phyloP scores from a whole-genome alignment of 331 rosid genomes.

The Saraca asoca region DNA sequence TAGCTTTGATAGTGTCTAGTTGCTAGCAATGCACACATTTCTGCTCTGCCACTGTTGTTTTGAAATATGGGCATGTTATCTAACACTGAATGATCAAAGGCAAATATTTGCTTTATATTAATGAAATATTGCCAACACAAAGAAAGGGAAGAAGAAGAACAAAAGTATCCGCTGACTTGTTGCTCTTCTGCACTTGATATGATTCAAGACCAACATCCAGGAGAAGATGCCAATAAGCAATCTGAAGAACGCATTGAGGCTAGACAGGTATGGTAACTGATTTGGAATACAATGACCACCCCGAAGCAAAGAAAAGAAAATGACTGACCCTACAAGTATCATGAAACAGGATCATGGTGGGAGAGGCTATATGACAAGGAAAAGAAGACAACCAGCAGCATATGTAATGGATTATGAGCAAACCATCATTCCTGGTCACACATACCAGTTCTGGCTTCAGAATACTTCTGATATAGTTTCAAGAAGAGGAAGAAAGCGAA shows the following conservation, averaged over 20 bases:
- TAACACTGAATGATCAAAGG: no score
- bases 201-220: constrained; percentile 46
- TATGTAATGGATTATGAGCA: constrained; percentile 68
- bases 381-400: constrained; percentile 41
- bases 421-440: constrained; percentile 63
- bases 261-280: constrained; percentile 47
- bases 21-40: constrained; percentile 10
- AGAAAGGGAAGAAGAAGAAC: background rate
- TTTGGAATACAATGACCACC: constrained; percentile 4
- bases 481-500: constrained; percentile 59
- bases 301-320: constrained; percentile 15
- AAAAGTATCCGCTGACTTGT: constrained; percentile 30
- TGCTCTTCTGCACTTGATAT: constrained; percentile 45
- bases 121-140: constrained; percentile 6
- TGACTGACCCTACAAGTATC: constrained; percentile 26
- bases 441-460: constrained; percentile 80
- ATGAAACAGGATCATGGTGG: constrained; percentile 49
- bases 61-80: no score
- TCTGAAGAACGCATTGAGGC: constrained; percentile 39
- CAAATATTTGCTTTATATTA: background rate
- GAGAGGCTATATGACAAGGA: constrained; percentile 50
- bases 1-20: background rate
- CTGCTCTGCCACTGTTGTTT: constrained; percentile 13
- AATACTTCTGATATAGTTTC: constrained; percentile 62
- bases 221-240: constrained; percentile 34